Conservation (phyloP, 1,284 basidiomycete species). For the Ceratobasidium sp. region DNA sequence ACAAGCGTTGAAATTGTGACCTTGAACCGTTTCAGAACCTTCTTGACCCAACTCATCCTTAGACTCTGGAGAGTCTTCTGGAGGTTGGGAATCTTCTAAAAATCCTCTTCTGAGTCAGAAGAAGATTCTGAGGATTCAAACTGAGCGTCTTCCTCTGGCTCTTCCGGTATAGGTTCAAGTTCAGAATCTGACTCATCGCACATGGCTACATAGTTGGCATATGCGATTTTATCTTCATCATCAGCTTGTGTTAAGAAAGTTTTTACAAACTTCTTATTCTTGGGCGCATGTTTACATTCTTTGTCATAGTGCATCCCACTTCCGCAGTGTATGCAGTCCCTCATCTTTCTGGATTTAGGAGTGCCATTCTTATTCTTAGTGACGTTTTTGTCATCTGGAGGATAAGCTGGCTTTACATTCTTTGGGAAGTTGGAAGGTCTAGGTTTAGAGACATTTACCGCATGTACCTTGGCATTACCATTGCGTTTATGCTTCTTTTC, state of each 20-base stretch:
- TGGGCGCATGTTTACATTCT: constrained; percentile 8
- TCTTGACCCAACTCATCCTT: background rate
- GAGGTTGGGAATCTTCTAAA: background rate
- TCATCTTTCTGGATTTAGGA: background rate
- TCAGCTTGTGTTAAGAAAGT: too few species aligned
- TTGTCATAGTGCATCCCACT: constrained; percentile 14
- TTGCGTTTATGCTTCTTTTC: background rate
- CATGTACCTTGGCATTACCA: background rate
- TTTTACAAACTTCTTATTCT: too few species aligned
- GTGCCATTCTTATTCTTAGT: background rate
- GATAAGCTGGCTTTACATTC: background rate
- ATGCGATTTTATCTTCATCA: too few species aligned
- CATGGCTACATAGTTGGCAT: too few species aligned
- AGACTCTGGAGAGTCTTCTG: background rate
- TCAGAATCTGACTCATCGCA: too few species aligned
- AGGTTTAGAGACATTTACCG: background rate
- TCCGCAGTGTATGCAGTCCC: constrained; percentile 17
- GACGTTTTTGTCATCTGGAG: background rate
- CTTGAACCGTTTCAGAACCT: too few species aligned
- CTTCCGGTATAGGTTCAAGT: too few species aligned
- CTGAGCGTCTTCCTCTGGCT: too few species aligned
- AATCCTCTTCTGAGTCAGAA: constrained; percentile 42
- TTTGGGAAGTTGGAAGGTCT: background rate
- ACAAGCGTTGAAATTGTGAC: too few species aligned
- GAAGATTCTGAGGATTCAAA: too few species aligned